Conservation (phyloP, 768 basidiomycete genomes). For the Leccinum disarticulatum region DNA sequence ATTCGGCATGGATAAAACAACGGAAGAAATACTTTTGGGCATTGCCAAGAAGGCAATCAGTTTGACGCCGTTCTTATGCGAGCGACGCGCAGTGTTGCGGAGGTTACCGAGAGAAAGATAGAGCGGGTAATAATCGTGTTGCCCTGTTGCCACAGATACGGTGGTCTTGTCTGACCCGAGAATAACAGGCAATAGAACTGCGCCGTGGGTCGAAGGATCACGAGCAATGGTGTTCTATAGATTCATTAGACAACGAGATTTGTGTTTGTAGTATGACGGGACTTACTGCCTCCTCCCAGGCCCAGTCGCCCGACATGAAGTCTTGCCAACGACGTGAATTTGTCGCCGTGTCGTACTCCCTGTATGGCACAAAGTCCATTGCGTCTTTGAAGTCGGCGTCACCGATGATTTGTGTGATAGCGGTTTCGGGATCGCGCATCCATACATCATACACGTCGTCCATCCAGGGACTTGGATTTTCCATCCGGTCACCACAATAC, state of each 20-base stretch:
- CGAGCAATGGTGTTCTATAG: background rate
- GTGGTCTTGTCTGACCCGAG: background rate
- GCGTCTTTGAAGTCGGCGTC: background rate
- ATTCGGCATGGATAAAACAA: too few species aligned
- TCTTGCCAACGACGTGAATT: background rate
- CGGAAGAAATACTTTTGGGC: background rate
- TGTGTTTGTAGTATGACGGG: background rate
- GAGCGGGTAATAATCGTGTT: background rate
- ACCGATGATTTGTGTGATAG: background rate
- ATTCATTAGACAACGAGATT: background rate
- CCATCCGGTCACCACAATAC: background rate
- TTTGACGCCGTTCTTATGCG: background rate
- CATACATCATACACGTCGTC: background rate
- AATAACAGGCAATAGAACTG: background rate
- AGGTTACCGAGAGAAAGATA: background rate
- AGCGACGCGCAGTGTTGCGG: background rate
- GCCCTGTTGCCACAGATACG: background rate
- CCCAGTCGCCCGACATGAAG: background rate
- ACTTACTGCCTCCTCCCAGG: background rate
- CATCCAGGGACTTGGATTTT: background rate
- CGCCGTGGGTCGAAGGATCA: background rate
- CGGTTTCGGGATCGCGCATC: background rate
- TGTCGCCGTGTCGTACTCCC: background rate
- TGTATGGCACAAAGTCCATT: background rate
- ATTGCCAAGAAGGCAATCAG: background rate